phyloP scores from a whole-genome alignment of 139 green algal species.

The Chlamydomonas sphaeroides region DNA sequence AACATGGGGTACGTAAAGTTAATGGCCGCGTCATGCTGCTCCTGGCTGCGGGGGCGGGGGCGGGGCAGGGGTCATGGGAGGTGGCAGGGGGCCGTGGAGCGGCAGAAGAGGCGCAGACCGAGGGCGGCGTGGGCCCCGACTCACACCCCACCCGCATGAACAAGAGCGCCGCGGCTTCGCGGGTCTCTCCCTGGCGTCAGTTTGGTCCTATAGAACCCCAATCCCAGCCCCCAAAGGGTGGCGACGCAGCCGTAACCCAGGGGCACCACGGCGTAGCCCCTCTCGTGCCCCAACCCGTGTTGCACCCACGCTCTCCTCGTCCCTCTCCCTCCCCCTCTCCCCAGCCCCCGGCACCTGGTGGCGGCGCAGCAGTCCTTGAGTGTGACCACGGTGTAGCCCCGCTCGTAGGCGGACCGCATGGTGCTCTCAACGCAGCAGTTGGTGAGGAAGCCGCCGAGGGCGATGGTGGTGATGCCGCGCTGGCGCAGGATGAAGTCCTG shows the following conservation, averaged over 20 bases:
- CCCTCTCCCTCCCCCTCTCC: too few relatives aligned
- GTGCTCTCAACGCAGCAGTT: slow-evolving; percentile 66
- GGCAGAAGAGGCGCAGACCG: too few relatives aligned
- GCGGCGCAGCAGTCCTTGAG: slow-evolving; percentile 61
- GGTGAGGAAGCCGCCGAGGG: slow-evolving; percentile 51
- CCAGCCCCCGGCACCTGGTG: slow-evolving; percentile 44
- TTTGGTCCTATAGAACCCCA: background rate
- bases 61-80: too few relatives aligned
- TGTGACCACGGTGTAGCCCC: slow-evolving; percentile 57
- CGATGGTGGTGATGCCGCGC: slow-evolving; percentile 46
- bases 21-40: slow-evolving; percentile 52
- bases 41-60: slow-evolving; percentile 36
- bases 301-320: too few relatives aligned
- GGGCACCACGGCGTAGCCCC: too few relatives aligned
- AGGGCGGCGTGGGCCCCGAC: too few relatives aligned
- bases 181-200: too few relatives aligned
- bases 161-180: too few relatives aligned
- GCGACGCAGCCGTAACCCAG: too few relatives aligned
- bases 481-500: slow-evolving; percentile 60
- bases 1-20: slow-evolving; percentile 65
- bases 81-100: too few relatives aligned
- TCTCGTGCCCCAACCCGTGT: too few relatives aligned
- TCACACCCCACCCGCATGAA: too few relatives aligned
- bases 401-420: slow-evolving; percentile 60
- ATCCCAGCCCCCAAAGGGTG: background rate